These are phyloP conservation scores for Teratosphaeria viscida DNA, from an alignment of 2,329 filamentous ascomycete genomes.

Conservation along the genomic window DNA sequence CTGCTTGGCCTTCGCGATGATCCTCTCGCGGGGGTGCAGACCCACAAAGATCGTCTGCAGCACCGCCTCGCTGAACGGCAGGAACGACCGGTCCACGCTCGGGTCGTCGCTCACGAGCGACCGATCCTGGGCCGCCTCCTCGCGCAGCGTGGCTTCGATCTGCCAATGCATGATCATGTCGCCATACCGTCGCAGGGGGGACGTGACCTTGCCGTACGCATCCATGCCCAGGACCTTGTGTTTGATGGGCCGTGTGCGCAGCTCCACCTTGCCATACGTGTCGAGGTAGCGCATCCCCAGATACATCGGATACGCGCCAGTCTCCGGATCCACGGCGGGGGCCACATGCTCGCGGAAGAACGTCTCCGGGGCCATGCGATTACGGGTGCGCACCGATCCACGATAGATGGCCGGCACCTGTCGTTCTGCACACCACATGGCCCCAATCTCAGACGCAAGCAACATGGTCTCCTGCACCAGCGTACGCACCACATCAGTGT, in stretches of 20 bases:
- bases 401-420: slow-evolving; percentile 42
- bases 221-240: slow-evolving; percentile 44
- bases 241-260: slow-evolving; percentile 36
- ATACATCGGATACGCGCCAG: slow-evolving; percentile 24
- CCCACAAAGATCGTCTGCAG: slow-evolving; percentile 41
- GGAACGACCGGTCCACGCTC: slow-evolving; percentile 17
- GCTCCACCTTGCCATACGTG: slow-evolving; percentile 31
- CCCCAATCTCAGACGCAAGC: slow-evolving; percentile 42
- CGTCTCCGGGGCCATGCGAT: slow-evolving; percentile 24
- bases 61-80: slow-evolving; percentile 41
- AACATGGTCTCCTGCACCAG: slow-evolving; percentile 44
- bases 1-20: slow-evolving; percentile 30
- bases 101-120: slow-evolving; percentile 23
- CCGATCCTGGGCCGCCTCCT: slow-evolving; percentile 39
- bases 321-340: slow-evolving; percentile 20
- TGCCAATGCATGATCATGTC: slow-evolving; percentile 56
- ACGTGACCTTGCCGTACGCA: slow-evolving; percentile 49
- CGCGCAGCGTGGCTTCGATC: slow-evolving; percentile 50
- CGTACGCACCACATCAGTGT: slow-evolving; percentile 12
- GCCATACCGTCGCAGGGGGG: slow-evolving; percentile 49
- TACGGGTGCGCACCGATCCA: slow-evolving; percentile 24
- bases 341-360: slow-evolving; percentile 27
- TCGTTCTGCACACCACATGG: slow-evolving; percentile 42
- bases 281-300: slow-evolving; percentile 34
- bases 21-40: slow-evolving; percentile 33